phyloP scores from a whole-genome alignment of 371 early-diverging fungal species.

The Actinomortierella ambigua region DNA sequence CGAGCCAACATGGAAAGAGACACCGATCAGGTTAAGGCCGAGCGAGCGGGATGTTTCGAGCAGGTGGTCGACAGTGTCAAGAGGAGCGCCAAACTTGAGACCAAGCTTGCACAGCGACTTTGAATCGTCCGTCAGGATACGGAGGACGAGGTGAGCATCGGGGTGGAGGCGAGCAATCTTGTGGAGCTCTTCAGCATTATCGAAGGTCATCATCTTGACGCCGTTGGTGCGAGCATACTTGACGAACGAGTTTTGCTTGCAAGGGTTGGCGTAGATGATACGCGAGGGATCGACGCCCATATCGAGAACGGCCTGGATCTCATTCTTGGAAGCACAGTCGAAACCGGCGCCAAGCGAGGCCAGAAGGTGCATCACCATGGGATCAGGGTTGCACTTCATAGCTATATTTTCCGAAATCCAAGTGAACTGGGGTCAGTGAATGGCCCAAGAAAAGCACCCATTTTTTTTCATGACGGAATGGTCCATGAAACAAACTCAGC shows the following conservation, averaged over 20 bases:
- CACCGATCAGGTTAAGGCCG: constrained; percentile 87
- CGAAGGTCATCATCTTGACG: constrained; percentile 95
- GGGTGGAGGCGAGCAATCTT: constrained; percentile 88
- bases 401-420: constrained; percentile 54
- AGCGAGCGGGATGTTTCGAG: constrained; percentile 81
- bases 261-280: constrained; percentile 98
- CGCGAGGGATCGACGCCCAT: constrained; percentile 78
- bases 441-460: not conserved
- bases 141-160: constrained; percentile 86
- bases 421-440: not conserved
- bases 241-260: constrained; percentile 95
- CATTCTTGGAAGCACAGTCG: constrained; percentile 91
- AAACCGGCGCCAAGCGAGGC: constrained; percentile 88
- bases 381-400: constrained; percentile 96
- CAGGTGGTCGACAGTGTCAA: constrained; percentile 69
- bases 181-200: constrained; percentile 95
- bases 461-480: not conserved
- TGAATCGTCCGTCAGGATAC: constrained; percentile 96
- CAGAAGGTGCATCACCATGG: constrained; percentile 82
- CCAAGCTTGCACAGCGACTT: constrained; percentile 91
- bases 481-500: not conserved
- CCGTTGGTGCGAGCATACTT: constrained; percentile 79
- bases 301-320: constrained; percentile 85
- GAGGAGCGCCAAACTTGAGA: constrained; percentile 94
- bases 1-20: constrained; percentile 95